Percentiles rank a stretch among this genome's conserved stretches.
phyloP scores from a whole-genome alignment of 352 stramenopile species.

The Pythium brassicae region DNA sequence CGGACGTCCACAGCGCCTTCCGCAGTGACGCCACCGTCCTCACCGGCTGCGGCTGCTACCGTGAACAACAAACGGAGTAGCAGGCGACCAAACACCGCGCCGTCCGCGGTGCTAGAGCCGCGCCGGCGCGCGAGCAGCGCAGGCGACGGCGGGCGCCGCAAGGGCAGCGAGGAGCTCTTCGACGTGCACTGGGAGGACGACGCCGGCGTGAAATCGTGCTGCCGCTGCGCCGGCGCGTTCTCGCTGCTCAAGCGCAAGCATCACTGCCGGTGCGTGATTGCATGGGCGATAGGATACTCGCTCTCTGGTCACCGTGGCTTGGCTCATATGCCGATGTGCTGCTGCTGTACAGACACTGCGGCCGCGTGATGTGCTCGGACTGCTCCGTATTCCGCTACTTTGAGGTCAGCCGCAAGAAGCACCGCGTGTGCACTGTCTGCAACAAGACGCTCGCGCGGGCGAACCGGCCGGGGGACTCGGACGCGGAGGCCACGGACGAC shows the following conservation, averaged over 20 bases:
- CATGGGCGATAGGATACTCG: too few relatives aligned
- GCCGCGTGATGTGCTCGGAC: conserved; percentile 71
- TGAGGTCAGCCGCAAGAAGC: conserved; percentile 49
- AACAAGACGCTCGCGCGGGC: conserved; percentile 19
- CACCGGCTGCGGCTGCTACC: not conserved
- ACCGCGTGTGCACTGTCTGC: conserved; percentile 57
- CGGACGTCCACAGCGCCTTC: not conserved
- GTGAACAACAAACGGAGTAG: not conserved
- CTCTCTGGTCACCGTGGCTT: too few relatives aligned
- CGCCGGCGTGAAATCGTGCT: conserved; percentile 32
- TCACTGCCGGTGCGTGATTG: conserved; percentile 64
- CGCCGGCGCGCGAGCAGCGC: conserved; percentile 10
- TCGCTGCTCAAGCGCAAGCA: conserved; percentile 72
- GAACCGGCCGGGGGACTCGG: conserved; percentile 4
- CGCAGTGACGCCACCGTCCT: not conserved
- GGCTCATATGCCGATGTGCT: not conserved
- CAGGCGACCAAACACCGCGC: conserved; percentile 1
- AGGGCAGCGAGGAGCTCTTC: conserved; percentile 58
- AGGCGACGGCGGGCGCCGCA: conserved; percentile 16
- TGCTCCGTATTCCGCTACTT: conserved; percentile 70
- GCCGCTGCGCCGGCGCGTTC: conserved; percentile 52
- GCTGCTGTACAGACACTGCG: conserved; percentile 32
- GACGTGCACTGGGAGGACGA: conserved; percentile 63
- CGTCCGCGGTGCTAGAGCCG: not conserved
- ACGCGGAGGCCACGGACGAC: conserved; percentile 5